phyloP scores from a whole-genome alignment of 2,329 filamentous ascomycete genomes.

The Fusarium sp. region DNA sequence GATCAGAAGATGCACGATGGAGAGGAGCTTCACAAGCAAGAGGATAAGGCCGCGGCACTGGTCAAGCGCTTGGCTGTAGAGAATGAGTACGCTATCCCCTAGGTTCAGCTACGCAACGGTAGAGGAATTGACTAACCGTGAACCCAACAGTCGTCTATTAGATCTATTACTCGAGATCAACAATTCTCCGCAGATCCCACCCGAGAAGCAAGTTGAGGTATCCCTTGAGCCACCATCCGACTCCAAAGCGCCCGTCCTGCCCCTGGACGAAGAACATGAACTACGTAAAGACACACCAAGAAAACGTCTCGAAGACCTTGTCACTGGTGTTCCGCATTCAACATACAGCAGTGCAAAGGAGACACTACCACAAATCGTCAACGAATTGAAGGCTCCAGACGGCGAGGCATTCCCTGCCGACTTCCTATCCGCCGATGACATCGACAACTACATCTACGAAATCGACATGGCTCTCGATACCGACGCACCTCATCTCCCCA shows the following conservation, averaged over 20 bases:
- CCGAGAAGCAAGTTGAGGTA: constrained; percentile 80
- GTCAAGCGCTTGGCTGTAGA: constrained; percentile 87
- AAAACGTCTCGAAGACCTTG: constrained; percentile 62
- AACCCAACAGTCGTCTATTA: constrained; percentile 75
- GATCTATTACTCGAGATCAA: constrained; percentile 93
- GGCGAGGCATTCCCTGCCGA: constrained; percentile 68
- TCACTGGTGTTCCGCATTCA: constrained; percentile 64
- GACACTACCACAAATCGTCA: constrained; percentile 68
- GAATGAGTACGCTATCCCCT: constrained; percentile 79
- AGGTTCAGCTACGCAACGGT: not conserved
- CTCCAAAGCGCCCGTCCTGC: constrained; percentile 48
- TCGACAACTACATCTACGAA: constrained; percentile 78
- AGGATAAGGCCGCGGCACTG: constrained; percentile 82
- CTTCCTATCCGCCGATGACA: constrained; percentile 75
- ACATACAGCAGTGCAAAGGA: constrained; percentile 67
- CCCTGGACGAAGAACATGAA: constrained; percentile 50
- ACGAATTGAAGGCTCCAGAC: constrained; percentile 61
- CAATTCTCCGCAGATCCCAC: constrained; percentile 79
- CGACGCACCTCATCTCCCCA: constrained; percentile 56
- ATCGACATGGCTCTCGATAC: constrained; percentile 65
- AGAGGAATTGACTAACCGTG: constrained; percentile 30
- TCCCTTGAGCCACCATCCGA: constrained; percentile 60
- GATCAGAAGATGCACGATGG: constrained; percentile 82
- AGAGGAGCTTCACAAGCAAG: constrained; percentile 83
- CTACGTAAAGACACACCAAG: constrained; percentile 56